Evolutionary conservation across 2,329 filamentous ascomycete species (phyloP).

Genomic region (Talaromyces sp.): DNA sequence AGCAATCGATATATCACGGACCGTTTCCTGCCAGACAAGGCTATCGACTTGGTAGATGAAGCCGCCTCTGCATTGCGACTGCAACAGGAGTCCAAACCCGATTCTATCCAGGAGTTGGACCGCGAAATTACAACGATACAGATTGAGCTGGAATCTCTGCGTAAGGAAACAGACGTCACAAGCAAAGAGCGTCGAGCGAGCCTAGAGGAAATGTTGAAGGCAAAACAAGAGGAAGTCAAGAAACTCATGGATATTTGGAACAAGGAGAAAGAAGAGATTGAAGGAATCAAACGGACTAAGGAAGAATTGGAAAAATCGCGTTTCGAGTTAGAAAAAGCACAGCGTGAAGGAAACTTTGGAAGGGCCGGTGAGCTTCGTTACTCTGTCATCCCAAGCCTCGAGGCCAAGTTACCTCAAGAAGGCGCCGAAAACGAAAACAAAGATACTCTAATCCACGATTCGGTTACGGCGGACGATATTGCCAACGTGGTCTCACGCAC

Average conservation of each 20-base stretch:
- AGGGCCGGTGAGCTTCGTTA: constrained; percentile 90
- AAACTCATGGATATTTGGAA: constrained; percentile 82
- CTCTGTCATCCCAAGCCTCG: constrained; percentile 76
- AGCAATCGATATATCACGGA: constrained; percentile 97
- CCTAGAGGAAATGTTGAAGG: constrained; percentile 71
- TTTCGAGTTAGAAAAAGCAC: constrained; percentile 81
- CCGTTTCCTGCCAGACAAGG: constrained; percentile 92
- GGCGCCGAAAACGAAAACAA: constrained; percentile 49
- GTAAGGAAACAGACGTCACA: constrained; percentile 88
- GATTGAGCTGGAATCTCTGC: constrained; percentile 89
- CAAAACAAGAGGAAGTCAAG: constrained; percentile 72
- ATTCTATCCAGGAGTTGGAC: constrained; percentile 87
- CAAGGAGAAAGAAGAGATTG: constrained; percentile 79
- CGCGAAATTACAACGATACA: constrained; percentile 96
- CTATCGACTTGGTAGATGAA: constrained; percentile 94
- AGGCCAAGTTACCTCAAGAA: constrained; percentile 76
- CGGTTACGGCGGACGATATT: constrained; percentile 93
- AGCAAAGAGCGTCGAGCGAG: constrained; percentile 86
- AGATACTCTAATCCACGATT: constrained; percentile 77
- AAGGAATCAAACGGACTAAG: constrained; percentile 81
- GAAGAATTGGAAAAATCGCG: constrained; percentile 82
- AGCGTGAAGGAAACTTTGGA: constrained; percentile 82
- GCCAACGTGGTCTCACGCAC: constrained; percentile 84
- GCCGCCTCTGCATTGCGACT: constrained; percentile 84
- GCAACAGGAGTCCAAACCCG: constrained; percentile 95